Base-by-base conservation (phyloP, 257 asterid genomes). In the Scutellaria barbata region DNA sequence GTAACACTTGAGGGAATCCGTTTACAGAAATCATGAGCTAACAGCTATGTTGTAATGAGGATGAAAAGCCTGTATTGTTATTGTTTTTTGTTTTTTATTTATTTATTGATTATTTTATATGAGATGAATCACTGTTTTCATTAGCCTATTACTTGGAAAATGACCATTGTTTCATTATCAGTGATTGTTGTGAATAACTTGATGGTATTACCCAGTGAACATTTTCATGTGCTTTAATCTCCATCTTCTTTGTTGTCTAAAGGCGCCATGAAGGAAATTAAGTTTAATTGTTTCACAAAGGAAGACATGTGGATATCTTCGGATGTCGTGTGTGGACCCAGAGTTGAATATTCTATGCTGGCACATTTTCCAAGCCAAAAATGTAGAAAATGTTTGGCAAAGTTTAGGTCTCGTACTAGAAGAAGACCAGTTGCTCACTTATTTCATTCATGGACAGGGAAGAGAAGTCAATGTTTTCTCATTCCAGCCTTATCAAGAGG, bases 281-380 rank as follows among this genome's bases (percentile, higher is more conserved):
- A 76, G 71, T 81, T 82, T 79, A 72, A 77, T 62, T 74, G 78
- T 78, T 77, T 65, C 58, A 43, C 75, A 68, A 89, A 79, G 77
- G 85, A 84, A 79, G 92, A 80, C 76, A 88, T 89, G 93, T 84
- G 85, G 90, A 53, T 89, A 64, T 89, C 98, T 39, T 76, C 89
- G 76, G 87, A 86, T 80, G 81, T 83, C 69, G 68, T 78, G 56
- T 81, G 90, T 83, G 81, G 83, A 78, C 79, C 87, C 65, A 74
- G 81, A 59, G 63, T 78, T 60, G 89, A 85, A 35, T 79, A 80
- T 40, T 72, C 86, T 55, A 72, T 84, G 77, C 80, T 75, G 64
- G 75, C 79, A 80, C 75, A 76, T 61, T 74, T 82, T 42, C 83
- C 81, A 18, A 69, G 76, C 79, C 87, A 84, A 76, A 77, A 63